These are phyloP conservation scores for Globisporangium yorkense DNA, from an alignment of 352 stramenopile species.

Conservation along the genomic window DNA sequence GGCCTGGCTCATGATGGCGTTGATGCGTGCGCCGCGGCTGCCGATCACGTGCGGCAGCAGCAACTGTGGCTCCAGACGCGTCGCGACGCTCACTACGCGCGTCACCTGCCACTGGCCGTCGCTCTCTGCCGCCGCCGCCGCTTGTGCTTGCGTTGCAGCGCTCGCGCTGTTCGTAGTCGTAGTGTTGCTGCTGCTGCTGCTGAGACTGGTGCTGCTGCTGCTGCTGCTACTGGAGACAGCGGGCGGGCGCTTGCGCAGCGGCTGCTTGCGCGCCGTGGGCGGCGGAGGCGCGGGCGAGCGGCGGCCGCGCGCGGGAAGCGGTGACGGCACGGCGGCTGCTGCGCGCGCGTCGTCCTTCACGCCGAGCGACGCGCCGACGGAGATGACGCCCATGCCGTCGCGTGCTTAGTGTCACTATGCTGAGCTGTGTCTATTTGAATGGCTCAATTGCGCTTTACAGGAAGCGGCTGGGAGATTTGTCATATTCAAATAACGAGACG, in stretches of 20 bases:
- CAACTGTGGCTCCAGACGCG: conserved; percentile 27
- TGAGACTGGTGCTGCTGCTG: not conserved
- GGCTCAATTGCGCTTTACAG: not conserved
- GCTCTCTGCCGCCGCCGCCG: not conserved
- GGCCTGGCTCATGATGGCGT: conserved; percentile 50
- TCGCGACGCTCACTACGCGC: conserved; percentile 34
- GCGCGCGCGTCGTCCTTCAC: conserved; percentile 30
- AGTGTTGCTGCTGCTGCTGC: not conserved
- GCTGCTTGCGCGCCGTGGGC: not conserved
- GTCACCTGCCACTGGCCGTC: conserved; percentile 14
- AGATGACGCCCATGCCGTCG: conserved; percentile 69
- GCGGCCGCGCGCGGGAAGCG: not conserved
- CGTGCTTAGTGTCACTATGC: not conserved
- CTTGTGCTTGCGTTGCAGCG: not conserved
- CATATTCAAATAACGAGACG: no score
- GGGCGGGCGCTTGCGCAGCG: not conserved
- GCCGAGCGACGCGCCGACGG: conserved; percentile 67
- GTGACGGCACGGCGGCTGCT: conserved; percentile 1
- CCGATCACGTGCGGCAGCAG: conserved; percentile 50
- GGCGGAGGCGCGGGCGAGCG: conserved; percentile 3
- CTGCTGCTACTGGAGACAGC: conserved; percentile 1
- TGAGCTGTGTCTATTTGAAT: not conserved
- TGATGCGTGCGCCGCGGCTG: conserved; percentile 36
- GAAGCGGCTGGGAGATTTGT: no score
- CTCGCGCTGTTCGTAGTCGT: conserved; percentile 1